Evolutionary conservation across 2,329 filamentous ascomycete genomes (phyloP), one percentile per base, ranked within the genome.

Genomic region (Rhynchosporium agropyri): DNA sequence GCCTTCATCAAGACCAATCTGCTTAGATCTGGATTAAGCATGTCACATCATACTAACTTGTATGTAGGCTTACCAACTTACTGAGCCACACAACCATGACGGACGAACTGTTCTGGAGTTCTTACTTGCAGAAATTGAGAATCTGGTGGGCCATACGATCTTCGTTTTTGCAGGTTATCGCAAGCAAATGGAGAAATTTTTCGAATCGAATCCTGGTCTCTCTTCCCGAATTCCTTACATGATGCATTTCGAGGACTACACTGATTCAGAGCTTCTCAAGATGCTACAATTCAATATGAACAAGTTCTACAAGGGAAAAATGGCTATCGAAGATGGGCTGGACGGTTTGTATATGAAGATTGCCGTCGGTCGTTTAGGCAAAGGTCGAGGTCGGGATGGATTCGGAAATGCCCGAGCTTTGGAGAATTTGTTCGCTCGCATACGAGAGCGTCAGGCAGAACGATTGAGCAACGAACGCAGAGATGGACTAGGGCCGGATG

Each of bases 101-200:
- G 89, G 89, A 0, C 78, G 76, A 0, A 80, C 82, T 0, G 88
- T 92, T 0, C 77, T 94, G 0, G 89, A 94, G 65, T 90, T 82
- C 64, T 77, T 94, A 0, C 81, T 94, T 0, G 81, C 88, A 0
- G 89, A 92, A 68, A 83, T 92, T 0, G 90, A 93, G 68, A 90
- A 91, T 58, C 78, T 85, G 0, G 83, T 80, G 0, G 89, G 89
- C 0, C 89, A 89, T 68, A 74, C 93, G 0, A 84, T 88, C 0
- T 89, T 93, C 59, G 79, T 93, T 0, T 77, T 94, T 2, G 90
- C 89, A 0, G 90, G 91, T 0, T 93, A 93, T 74, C 80, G 80
- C 55, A 87, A 86, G 67, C 80, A 90, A 65, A 93, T 94, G 89
- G 89, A 93, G 68, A 80, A 80, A 0, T 91, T 93, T 72, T 92